Evolutionary conservation across 768 basidiomycete species (phyloP).

Genomic region (Boletus speciosus): DNA sequence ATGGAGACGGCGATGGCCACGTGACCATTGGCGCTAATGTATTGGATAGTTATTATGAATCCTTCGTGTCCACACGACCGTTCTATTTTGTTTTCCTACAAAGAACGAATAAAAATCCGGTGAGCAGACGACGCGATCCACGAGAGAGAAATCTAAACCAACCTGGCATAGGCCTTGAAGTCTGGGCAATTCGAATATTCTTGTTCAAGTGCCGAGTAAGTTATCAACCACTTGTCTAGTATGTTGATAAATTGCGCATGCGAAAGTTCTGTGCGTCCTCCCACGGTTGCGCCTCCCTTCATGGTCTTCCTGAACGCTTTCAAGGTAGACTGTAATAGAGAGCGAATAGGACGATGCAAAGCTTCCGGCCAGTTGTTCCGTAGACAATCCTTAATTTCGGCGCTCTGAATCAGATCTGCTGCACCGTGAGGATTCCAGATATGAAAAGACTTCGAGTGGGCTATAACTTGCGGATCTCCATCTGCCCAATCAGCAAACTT

Average conservation of each 20-base stretch:
- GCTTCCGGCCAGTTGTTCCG: too few species aligned
- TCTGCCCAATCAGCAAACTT: slow-evolving; percentile 1
- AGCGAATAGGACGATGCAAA: too few species aligned
- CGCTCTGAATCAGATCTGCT: too few species aligned
- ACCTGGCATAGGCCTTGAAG: neutral
- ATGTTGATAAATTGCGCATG: neutral
- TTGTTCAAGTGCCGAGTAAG: neutral
- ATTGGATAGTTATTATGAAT: too few species aligned
- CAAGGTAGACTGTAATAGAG: too few species aligned
- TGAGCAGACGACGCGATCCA: neutral
- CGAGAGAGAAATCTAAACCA: neutral
- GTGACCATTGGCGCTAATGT: too few species aligned
- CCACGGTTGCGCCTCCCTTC: neutral
- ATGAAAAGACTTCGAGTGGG: too few species aligned
- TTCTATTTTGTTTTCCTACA: neutral
- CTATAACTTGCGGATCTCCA: neutral
- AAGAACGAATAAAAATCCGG: neutral
- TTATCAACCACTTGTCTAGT: slow-evolving; percentile 4
- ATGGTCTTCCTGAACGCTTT: too few species aligned
- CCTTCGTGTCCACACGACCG: too few species aligned
- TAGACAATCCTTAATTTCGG: too few species aligned
- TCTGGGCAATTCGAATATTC: neutral
- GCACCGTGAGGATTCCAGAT: too few species aligned
- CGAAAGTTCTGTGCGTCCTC: neutral
- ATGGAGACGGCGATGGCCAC: too few species aligned